Conservation (phyloP, 805 yeast species). For the Candida patagonica region DNA sequence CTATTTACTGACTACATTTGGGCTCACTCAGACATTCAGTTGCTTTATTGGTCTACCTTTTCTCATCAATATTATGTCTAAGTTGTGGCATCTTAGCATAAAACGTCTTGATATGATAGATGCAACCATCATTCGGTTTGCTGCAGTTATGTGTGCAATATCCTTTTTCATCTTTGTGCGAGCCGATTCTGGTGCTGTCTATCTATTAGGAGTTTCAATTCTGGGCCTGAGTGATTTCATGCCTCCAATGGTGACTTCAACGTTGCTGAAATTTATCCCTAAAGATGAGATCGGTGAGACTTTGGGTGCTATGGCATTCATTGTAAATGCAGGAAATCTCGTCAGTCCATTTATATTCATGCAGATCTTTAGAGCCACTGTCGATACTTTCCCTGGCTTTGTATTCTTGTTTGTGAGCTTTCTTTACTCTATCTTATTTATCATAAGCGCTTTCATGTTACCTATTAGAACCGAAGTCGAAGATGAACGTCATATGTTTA, state of each 20-base stretch:
- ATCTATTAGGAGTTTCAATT: not conserved
- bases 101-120: slow-evolving; percentile 5
- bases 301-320: not conserved
- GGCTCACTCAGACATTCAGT: slow-evolving; percentile 18
- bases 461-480: slow-evolving; percentile 1
- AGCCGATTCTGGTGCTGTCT: slow-evolving; percentile 4
- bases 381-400: slow-evolving; percentile 14
- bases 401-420: slow-evolving; percentile 15
- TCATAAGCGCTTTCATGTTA: slow-evolving; percentile 1
- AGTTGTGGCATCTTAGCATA: slow-evolving; percentile 4
- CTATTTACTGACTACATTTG: slow-evolving; percentile 22
- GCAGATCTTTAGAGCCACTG: slow-evolving; percentile 15
- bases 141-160: not conserved
- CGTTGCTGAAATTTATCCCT: slow-evolving; percentile 1
- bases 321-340: slow-evolving; percentile 8
- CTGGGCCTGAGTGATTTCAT: not conserved
- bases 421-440: slow-evolving; percentile 6
- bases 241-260: not conserved
- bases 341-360: slow-evolving; percentile 14
- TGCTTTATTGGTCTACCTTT: slow-evolving; percentile 19
- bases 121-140: slow-evolving; percentile 4
- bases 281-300: slow-evolving; percentile 3
- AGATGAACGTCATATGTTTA: not conserved
- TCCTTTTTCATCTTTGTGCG: not conserved
- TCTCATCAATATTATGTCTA: slow-evolving; percentile 9